Percentiles rank a stretch among this genome's conserved stretches.
Evolutionary conservation across 192 early-diverging fungal genomes (phyloP).

Genomic region (Fimicolochytrium jonesii): DNA sequence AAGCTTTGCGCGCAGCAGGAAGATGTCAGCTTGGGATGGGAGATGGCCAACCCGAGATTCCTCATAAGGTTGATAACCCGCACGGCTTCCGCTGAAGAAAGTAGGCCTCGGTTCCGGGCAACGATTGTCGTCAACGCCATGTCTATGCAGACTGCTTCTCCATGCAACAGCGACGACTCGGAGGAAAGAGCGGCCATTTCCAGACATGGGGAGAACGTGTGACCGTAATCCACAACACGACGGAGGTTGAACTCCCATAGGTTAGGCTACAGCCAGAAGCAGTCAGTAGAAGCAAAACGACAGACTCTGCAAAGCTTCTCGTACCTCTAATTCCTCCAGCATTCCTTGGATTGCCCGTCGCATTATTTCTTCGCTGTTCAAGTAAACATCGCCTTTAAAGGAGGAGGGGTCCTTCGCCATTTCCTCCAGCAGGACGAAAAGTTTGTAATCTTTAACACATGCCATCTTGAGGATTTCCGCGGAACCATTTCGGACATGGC

Average conservation of each 20-base stretch:
- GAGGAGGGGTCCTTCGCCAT: neutral
- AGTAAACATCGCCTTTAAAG: neutral
- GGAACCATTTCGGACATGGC: neutral
- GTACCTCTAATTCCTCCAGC: neutral
- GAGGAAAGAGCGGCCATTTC: neutral
- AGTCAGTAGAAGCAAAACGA: neutral
- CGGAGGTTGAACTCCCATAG: slow-evolving; percentile 1
- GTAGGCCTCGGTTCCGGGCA: neutral
- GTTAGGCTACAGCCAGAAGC: neutral
- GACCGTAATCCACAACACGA: neutral
- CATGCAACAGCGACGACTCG: neutral
- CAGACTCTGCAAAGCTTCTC: neutral
- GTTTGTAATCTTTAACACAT: neutral
- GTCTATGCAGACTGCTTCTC: slow-evolving; percentile 1
- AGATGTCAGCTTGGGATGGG: neutral
- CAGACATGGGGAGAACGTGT: neutral
- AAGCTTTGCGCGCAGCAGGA: neutral
- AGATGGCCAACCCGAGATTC: neutral
- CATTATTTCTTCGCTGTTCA: neutral
- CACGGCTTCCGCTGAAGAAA: neutral
- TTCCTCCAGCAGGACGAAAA: neutral
- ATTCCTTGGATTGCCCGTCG: neutral
- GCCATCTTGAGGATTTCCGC: neutral
- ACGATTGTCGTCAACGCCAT: neutral
- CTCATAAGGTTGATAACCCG: neutral